These are phyloP conservation scores for Cyberlindnera nakhonratchasimensis DNA, from an alignment of 805 yeast species.

Conservation along the genomic window DNA sequence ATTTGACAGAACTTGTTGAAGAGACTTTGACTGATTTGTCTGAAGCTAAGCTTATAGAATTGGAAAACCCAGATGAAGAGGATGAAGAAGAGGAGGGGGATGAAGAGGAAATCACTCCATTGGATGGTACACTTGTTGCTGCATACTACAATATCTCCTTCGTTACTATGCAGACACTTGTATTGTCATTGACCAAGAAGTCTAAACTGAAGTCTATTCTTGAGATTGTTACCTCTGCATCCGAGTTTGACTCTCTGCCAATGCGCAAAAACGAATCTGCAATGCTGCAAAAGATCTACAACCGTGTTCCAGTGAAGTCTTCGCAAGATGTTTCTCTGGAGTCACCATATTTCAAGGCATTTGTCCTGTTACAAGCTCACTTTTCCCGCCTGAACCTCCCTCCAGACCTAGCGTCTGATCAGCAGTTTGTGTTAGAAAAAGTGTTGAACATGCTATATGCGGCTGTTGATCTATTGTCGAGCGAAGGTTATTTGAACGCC, in stretches of 20 bases:
- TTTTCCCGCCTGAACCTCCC: conserved; percentile 64
- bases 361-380: conserved; percentile 76
- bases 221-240: conserved; percentile 61
- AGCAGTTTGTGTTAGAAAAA: conserved; percentile 46
- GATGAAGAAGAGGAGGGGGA: conserved; percentile 30
- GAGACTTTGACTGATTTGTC: conserved; percentile 57
- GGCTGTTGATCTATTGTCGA: conserved; percentile 68
- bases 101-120: conserved; percentile 46
- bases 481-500: conserved; percentile 78
- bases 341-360: conserved; percentile 65
- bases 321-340: conserved; percentile 31
- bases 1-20: conserved; percentile 81
- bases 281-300: conserved; percentile 47
- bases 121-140: conserved; percentile 71
- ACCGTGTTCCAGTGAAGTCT: conserved; percentile 60
- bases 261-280: conserved; percentile 58
- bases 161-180: conserved; percentile 61
- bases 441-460: conserved; percentile 57
- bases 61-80: conserved; percentile 39
- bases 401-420: conserved; percentile 58
- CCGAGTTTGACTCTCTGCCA: conserved; percentile 68
- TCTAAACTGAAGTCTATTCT: conserved; percentile 60
- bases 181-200: conserved; percentile 45
- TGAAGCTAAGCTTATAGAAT: conserved; percentile 59
- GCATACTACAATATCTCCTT: conserved; percentile 67